phyloP scores from a whole-genome alignment of 352 stramenopile species.

The Phytophthora tentaculata region DNA sequence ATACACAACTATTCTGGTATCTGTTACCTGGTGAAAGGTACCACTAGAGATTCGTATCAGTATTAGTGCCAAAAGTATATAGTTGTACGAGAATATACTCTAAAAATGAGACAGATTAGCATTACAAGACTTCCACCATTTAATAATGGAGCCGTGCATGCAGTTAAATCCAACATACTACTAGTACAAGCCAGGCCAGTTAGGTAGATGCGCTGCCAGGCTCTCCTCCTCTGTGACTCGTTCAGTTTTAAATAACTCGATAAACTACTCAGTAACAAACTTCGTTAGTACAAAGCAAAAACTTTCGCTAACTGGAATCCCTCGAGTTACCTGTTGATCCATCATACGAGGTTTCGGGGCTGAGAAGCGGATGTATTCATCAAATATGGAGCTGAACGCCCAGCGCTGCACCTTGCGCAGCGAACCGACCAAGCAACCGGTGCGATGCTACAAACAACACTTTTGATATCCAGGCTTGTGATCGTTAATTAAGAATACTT shows the following conservation, averaged over 20 bases:
- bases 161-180: too few relatives aligned
- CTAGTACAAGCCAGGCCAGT: slow-evolving; percentile 74
- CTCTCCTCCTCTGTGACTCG: slow-evolving; percentile 59
- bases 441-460: slow-evolving; percentile 61
- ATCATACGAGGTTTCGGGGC: slow-evolving; percentile 87
- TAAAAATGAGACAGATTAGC: too few relatives aligned
- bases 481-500: background rate
- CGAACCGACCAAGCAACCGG: slow-evolving; percentile 78
- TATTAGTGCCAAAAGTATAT: too few relatives aligned
- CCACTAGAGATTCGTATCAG: too few relatives aligned
- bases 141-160: too few relatives aligned
- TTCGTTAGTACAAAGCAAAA: slow-evolving; percentile 8
- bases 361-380: slow-evolving; percentile 89
- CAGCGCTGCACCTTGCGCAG: slow-evolving; percentile 84
- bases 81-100: too few relatives aligned
- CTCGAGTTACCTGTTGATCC: slow-evolving; percentile 73
- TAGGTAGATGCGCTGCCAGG: slow-evolving; percentile 56
- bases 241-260: slow-evolving; percentile 86
- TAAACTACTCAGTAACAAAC: slow-evolving; percentile 55
- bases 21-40: too few relatives aligned
- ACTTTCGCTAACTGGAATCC: background rate
- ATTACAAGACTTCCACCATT: too few relatives aligned
- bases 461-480: background rate
- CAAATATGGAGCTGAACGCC: slow-evolving; percentile 85
- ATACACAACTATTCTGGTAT: too few relatives aligned